Percentiles rank a stretch among this genome's conserved stretches.
These are phyloP conservation scores for Exophiala sideris DNA, from an alignment of 2,329 filamentous ascomycete genomes.

Conservation along the genomic window DNA sequence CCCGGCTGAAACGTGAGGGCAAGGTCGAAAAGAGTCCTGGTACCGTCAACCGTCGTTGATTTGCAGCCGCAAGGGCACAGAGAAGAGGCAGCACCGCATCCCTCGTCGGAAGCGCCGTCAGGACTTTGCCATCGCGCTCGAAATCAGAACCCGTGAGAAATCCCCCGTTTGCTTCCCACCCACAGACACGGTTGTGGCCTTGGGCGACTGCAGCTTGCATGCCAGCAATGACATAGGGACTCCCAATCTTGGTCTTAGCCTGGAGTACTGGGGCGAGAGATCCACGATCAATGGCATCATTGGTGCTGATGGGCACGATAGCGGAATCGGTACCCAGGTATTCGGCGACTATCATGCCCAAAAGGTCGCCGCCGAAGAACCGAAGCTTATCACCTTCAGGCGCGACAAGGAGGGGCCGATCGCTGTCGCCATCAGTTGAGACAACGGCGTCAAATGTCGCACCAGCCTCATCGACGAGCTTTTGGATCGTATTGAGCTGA, in stretches of 20 bases:
- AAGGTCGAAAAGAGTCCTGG: slow-evolving; percentile 32
- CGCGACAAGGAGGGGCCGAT: slow-evolving; percentile 34
- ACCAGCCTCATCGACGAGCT: slow-evolving; percentile 28
- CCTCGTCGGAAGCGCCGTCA: slow-evolving; percentile 33
- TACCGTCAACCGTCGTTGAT: slow-evolving; percentile 28
- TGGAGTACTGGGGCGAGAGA: slow-evolving; percentile 29
- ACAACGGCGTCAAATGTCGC: slow-evolving; percentile 32
- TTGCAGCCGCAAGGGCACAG: slow-evolving; percentile 32
- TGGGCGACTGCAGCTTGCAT: slow-evolving; percentile 33
- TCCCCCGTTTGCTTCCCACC: slow-evolving; percentile 37
- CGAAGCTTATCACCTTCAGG: slow-evolving; percentile 30
- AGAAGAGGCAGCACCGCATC: slow-evolving; percentile 34
- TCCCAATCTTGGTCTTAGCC: slow-evolving; percentile 36
- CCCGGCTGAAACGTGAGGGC: slow-evolving; percentile 32
- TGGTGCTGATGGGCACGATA: slow-evolving; percentile 35
- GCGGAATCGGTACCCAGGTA: slow-evolving; percentile 32
- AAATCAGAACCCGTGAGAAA: slow-evolving; percentile 35
- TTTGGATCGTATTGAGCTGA: slow-evolving; percentile 33
- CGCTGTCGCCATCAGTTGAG: slow-evolving; percentile 36
- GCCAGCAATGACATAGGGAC: slow-evolving; percentile 35
- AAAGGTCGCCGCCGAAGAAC: slow-evolving; percentile 35
- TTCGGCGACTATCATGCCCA: slow-evolving; percentile 35
- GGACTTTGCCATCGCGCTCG: slow-evolving; percentile 29
- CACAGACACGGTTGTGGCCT: slow-evolving; percentile 31
- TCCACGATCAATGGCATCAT: slow-evolving; percentile 35